Percentiles rank a stretch among this genome's conserved stretches.
Conservation (phyloP, 1,139 yeast species). For the Lodderomyces theae region DNA sequence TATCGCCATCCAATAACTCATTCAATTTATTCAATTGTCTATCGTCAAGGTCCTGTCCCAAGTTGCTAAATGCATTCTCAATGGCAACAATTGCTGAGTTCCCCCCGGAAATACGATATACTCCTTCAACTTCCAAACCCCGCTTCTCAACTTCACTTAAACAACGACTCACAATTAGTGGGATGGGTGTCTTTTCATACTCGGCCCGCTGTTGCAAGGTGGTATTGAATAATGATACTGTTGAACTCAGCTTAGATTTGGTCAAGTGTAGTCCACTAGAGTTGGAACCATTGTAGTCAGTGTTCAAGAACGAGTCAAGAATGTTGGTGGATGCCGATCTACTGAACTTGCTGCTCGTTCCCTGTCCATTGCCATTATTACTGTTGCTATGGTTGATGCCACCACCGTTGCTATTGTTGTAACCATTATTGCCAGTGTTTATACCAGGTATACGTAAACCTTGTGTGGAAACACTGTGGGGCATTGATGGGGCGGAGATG, state of each 20-base stretch:
- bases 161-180: constrained; percentile 71
- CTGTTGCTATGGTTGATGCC: constrained; percentile 6
- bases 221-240: constrained; percentile 33
- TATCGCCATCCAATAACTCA: constrained; percentile 64
- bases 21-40: constrained; percentile 41
- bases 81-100: constrained; percentile 67
- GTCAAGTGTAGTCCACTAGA: constrained; percentile 4
- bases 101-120: constrained; percentile 89
- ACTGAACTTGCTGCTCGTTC: constrained; percentile 16
- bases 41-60: constrained; percentile 30
- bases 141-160: constrained; percentile 73
- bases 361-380: constrained; percentile 2
- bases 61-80: constrained; percentile 44
- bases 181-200: constrained; percentile 61
- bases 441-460: constrained; percentile 11
- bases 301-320: constrained; percentile 36
- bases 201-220: constrained; percentile 58
- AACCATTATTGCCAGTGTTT: background rate
- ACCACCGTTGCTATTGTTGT: constrained; percentile 4
- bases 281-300: constrained; percentile 2
- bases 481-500: constrained; percentile 6
- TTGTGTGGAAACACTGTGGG: constrained; percentile 12
- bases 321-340: constrained; percentile 51
- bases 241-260: constrained; percentile 6
- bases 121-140: constrained; percentile 77